Base-by-base conservation (phyloP, 257 asterid genomes). In the Solanum chmielewskii region DNA sequence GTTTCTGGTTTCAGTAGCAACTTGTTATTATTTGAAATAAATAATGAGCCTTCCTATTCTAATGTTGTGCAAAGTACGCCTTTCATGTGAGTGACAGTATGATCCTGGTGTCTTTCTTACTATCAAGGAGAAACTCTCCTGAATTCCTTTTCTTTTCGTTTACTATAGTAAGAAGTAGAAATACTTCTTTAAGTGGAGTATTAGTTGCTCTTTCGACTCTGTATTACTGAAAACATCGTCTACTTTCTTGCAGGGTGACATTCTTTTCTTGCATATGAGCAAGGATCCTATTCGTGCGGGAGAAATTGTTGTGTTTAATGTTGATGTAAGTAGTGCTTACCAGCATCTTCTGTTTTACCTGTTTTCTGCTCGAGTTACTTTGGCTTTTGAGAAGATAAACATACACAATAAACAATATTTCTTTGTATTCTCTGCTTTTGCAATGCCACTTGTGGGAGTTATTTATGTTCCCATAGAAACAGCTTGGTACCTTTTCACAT, bases 281-380 rank as follows among this genome's bases (percentile, higher is more conserved):
- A 91, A 97, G 74, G 99, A 94, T 64, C 99, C 99, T 83, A 95
- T 97, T 90, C 99, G 99, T 44, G 94, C 99, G 39, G 99, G 99
- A 91, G 99, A 97, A 92, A 97, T 97, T 69, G 99, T 97, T 44
- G 99, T 97, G 83, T 97, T 97, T 87, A 97, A 97, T 89, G 93
- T 97, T 86, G 99, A 97, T 59, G 99, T 97, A 93, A 13, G 99
- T 89, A 85, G 42, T 83, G 62, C 76, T 44, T 41, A 45, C 42
- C 66, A 45, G 29, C 11, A 25, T 14, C 83, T 27, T 42, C 62
- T 44, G 83, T 42, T 44, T 44, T 78, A 45, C 62, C 62, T 52
- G 2, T 78, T 78, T 77, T 25, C 64, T 78, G 16, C 64, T 77
- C 18, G 25, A 45, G 41, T 25, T 78, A 25, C 39, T 45, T 77